Evolutionary conservation across 257 asterid species (phyloP), one percentile per base, ranked within the genome.

Genomic region (Solanum paucissectum): DNA sequence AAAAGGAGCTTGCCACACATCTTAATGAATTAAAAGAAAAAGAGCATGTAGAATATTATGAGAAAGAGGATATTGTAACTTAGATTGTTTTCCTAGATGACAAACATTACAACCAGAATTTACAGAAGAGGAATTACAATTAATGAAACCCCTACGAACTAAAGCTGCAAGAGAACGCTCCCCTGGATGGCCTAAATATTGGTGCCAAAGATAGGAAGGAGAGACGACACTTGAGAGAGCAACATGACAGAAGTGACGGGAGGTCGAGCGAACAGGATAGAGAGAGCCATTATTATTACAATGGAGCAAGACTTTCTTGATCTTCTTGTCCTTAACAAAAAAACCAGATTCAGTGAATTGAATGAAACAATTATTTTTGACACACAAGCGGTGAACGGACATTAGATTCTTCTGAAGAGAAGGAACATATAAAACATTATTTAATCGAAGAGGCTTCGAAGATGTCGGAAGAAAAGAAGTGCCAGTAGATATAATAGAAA

Each of bases 241-340:
- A 68, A 12, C 11, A 13, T 3, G 75, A 29, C 10, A 68, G 0
- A 11, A 6, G 3, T 0, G 23, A 29, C 23, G 4, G 1, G 11
- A 68, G 37, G 36, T 27, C 5, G 23, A 12, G 37, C 23, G 23
- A 68, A 12, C 23, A 12, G 0, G 74, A 68, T 27, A 68, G 5
- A 68, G 23, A 68, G 38, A 68, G 37, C 4, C 75, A 68, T 29
- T 29, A 29, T 12, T 27, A 23, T 29, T 34, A 68, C 5, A 29
- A 32, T 29, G 5, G 75, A 42, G 14, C 49, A 42, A 42, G 49
- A 42, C 13, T 42, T 42, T 4, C 2, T 10, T 42, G 49, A 13
- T 42, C 14, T 42, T 42, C 14, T 42, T 42, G 5, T 42, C 13
- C 49, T 42, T 42, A 11, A 42, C 49, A 42, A 42, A 42, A 42